phyloP scores from a whole-genome alignment of 805 yeast species.

The Candida cerambycidarum region DNA sequence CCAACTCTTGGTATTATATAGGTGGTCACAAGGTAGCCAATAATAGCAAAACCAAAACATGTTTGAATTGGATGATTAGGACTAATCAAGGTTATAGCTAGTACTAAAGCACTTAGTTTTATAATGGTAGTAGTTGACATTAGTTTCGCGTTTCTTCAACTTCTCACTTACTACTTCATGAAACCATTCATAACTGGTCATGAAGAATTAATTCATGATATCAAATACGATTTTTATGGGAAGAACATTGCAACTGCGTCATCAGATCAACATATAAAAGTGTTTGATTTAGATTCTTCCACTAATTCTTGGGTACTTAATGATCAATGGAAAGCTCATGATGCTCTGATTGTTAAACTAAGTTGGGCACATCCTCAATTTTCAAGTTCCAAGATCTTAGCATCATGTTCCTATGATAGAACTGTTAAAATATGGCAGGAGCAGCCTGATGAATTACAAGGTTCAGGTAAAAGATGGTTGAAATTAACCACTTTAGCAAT shows the following conservation, averaged over 20 bases:
- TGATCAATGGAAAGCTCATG: slow-evolving; percentile 96
- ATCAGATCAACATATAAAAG: slow-evolving; percentile 89
- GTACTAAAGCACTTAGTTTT: slow-evolving; percentile 16
- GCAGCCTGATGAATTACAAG: slow-evolving; percentile 69
- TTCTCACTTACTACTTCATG: slow-evolving; percentile 23
- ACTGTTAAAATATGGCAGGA: slow-evolving; percentile 92
- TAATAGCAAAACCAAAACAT: slow-evolving; percentile 62
- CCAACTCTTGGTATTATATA: slow-evolving; percentile 69
- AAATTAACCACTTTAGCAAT: slow-evolving; percentile 67
- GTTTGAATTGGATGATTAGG: slow-evolving; percentile 53
- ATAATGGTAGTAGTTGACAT: neutral
- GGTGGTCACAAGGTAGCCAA: slow-evolving; percentile 64
- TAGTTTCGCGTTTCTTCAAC: neutral
- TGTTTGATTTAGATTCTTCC: slow-evolving; percentile 70
- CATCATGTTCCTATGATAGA: slow-evolving; percentile 87
- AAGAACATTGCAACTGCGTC: slow-evolving; percentile 91
- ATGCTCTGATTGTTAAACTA: slow-evolving; percentile 76
- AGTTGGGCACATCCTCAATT: slow-evolving; percentile 95
- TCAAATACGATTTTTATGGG: slow-evolving; percentile 91
- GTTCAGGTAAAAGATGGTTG: slow-evolving; percentile 84
- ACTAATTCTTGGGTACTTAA: slow-evolving; percentile 77
- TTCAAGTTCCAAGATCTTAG: slow-evolving; percentile 69
- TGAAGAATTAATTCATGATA: slow-evolving; percentile 88
- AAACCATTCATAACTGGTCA: slow-evolving; percentile 87
- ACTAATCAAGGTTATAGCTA: slow-evolving; percentile 23